A percentile compares a stretch with the other conserved stretches of the same genome.
Conservation (phyloP, 2,329 filamentous ascomycete genomes). For the Furcasterigmium furcatum region DNA sequence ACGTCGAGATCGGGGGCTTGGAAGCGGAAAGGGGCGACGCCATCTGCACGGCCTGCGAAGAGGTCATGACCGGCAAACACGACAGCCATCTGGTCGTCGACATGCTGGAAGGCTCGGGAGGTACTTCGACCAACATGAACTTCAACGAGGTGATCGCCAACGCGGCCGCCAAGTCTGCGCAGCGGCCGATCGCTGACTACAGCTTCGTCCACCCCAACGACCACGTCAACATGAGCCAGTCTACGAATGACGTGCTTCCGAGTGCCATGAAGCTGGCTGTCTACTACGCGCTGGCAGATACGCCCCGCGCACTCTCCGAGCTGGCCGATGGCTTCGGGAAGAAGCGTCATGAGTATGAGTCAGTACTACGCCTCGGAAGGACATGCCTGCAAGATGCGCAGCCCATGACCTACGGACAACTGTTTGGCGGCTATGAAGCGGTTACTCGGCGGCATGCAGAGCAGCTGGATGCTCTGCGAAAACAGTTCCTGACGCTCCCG, state of each 20-base stretch:
- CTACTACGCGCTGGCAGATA: neutral
- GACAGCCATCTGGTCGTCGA: neutral
- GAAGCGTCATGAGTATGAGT: neutral
- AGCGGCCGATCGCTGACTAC: constrained; percentile 1
- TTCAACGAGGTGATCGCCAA: neutral
- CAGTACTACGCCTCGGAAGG: neutral
- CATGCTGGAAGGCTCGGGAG: neutral
- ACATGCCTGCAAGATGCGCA: neutral
- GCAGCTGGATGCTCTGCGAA: neutral
- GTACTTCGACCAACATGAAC: neutral
- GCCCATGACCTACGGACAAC: neutral
- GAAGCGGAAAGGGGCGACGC: neutral
- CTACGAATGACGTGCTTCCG: constrained; percentile 3
- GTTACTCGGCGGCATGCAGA: neutral
- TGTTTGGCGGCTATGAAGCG: neutral
- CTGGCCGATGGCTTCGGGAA: neutral
- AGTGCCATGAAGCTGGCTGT: constrained; percentile 2
- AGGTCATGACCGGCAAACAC: neutral
- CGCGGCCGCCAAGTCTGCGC: neutral
- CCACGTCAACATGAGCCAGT: constrained; percentile 5
- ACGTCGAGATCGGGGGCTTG: neutral
- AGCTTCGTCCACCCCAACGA: constrained; percentile 4
- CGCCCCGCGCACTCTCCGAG: neutral
- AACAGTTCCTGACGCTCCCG: neutral
- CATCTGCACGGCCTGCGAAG: neutral